Evolutionary conservation across 2,329 filamentous ascomycete species (phyloP).

Genomic region (Colletotrichum cuscutae): DNA sequence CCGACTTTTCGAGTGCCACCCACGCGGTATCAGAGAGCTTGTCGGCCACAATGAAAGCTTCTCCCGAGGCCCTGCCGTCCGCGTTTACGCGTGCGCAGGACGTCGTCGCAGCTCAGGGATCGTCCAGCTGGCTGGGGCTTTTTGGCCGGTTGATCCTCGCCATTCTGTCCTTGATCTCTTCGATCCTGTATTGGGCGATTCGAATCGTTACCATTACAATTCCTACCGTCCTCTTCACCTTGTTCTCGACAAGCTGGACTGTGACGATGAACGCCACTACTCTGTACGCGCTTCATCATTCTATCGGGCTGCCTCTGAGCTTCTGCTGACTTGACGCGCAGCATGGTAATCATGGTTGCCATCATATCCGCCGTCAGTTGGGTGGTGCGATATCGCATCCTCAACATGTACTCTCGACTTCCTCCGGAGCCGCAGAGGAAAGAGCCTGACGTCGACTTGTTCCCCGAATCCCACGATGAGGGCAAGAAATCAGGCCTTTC

Average conservation of each 20-base stretch:
- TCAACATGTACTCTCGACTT: slow-evolving; percentile 96
- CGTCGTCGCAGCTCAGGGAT: slow-evolving; percentile 49
- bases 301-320: background rate
- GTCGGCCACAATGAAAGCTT: slow-evolving; percentile 44
- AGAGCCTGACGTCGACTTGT: slow-evolving; percentile 94
- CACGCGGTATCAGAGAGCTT: slow-evolving; percentile 47
- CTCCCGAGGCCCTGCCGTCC: slow-evolving; percentile 47
- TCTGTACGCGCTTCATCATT: slow-evolving; percentile 65
- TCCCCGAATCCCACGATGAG: slow-evolving; percentile 90
- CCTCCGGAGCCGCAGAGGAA: slow-evolving; percentile 96
- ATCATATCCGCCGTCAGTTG: slow-evolving; percentile 89
- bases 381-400: slow-evolving; percentile 93
- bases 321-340: slow-evolving; percentile 44
- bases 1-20: slow-evolving; percentile 51
- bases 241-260: slow-evolving; percentile 92
- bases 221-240: slow-evolving; percentile 87
- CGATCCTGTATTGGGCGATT: slow-evolving; percentile 79
- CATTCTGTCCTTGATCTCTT: slow-evolving; percentile 65
- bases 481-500: slow-evolving; percentile 89
- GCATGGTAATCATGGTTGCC: slow-evolving; percentile 79
- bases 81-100: slow-evolving; percentile 50
- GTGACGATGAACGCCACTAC: slow-evolving; percentile 99
- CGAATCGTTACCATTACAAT: slow-evolving; percentile 89
- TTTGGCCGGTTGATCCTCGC: slow-evolving; percentile 65
- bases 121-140: slow-evolving; percentile 67